Base-by-base conservation (phyloP, 768 basidiomycete species). In the Kwoniella heveanensis region DNA sequence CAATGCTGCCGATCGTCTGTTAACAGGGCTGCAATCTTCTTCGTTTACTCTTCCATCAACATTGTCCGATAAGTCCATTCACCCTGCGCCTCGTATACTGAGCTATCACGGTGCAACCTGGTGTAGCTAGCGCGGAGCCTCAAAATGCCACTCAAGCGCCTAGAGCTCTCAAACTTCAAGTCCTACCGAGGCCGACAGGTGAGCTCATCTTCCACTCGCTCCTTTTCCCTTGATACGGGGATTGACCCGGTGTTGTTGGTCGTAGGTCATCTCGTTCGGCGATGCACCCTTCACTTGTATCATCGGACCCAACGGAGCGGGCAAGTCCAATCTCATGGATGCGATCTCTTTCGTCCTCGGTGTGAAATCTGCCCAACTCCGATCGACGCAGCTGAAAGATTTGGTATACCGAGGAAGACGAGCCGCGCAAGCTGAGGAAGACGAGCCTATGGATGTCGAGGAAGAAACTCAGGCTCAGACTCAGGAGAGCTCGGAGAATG, bases 281-380 rank as follows among this genome's bases (percentile, higher is more conserved):
- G 74, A 77, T 70, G 72, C 77, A 6, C 71, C 88, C 74, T 99
- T 99, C 81, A 94, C 95, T 0, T 95, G 92, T 12, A 85, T 97
- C 58, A 97, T 99, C 71, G 96, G 96, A 22, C 95, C 96, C 36
- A 98, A 99, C 88, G 95, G 96, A 61, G 92, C 95, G 0, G 96
- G 96, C 64, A 98, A 99, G 78, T 95, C 92, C 10, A 99, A 99
- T 79, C 86, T 98, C 60, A 98, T 98, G 96, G 96, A 99, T 78
- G 96, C 96, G 55, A 97, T 99, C 69, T 98, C 96, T 2, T 98
- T 99, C 78, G 96, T 98, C 9, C 87, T 99, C 6, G 96, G 96
- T 29, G 90, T 98, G 27, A 92, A 94, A 83, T 93, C 91, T 65
- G 90, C 88, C 1, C 92, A 96, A 67, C 84, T 99, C 32, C 86